Percentiles rank a stretch among this genome's conserved stretches.
Evolutionary conservation across 2,329 filamentous ascomycete genomes (phyloP).

Genomic region (Cryphonectria nitschkei): DNA sequence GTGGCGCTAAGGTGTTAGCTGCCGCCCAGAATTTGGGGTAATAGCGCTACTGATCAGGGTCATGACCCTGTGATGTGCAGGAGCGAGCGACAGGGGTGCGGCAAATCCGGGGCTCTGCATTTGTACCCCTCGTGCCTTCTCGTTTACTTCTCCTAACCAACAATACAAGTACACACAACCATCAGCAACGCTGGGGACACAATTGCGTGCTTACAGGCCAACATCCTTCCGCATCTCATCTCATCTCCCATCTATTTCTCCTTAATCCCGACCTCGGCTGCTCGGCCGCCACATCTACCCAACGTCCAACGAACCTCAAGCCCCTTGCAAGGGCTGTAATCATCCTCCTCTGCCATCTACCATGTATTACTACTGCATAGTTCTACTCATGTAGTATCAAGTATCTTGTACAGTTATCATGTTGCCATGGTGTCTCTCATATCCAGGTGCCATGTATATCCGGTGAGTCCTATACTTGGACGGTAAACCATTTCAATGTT

Average conservation of each 20-base stretch:
- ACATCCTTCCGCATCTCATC: background rate
- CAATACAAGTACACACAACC: background rate
- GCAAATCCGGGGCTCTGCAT: background rate
- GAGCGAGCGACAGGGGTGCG: background rate
- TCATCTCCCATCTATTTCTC: background rate
- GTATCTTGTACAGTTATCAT: too few species aligned
- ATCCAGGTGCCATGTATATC: too few species aligned
- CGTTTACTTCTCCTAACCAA: background rate
- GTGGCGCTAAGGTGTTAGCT: background rate
- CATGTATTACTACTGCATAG: background rate
- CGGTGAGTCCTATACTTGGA: background rate
- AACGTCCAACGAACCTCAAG: background rate
- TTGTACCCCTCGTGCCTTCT: background rate
- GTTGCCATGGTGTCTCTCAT: background rate
- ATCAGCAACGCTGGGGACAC: background rate
- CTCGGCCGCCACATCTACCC: background rate
- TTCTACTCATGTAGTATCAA: background rate
- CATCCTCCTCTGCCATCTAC: background rate
- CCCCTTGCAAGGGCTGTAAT: background rate
- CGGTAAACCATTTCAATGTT: background rate
- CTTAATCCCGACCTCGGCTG: constrained; percentile 1
- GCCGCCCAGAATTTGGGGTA: constrained; percentile 1
- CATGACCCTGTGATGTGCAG: constrained; percentile 2
- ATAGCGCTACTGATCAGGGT: background rate
- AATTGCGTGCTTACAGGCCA: constrained; percentile 2